A percentile compares a stretch with the other conserved stretches of the same genome.
phyloP scores from a whole-genome alignment of 345 rosid genomes.

The Eutrema yunnanense region DNA sequence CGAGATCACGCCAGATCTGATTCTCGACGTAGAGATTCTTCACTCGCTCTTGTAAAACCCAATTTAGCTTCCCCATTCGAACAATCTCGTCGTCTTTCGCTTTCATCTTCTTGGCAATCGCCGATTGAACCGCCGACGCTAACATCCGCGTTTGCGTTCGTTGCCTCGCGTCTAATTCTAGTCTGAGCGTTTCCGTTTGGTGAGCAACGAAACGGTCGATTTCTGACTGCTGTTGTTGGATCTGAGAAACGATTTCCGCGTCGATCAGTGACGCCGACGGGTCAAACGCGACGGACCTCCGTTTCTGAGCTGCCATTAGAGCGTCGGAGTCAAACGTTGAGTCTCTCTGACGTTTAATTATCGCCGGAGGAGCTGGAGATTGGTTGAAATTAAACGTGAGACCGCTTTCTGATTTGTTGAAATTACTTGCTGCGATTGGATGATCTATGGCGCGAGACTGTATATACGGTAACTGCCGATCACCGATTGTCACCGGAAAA shows the following conservation, averaged over 20 bases:
- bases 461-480: slow-evolving; percentile 22
- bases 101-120: slow-evolving; percentile 36
- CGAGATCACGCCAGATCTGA: slow-evolving; percentile 64
- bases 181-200: slow-evolving; percentile 50
- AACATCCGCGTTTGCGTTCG: slow-evolving; percentile 50
- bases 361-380: slow-evolving; percentile 13
- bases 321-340: slow-evolving; percentile 29
- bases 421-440: slow-evolving; percentile 15
- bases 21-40: slow-evolving; percentile 54
- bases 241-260: slow-evolving; percentile 36
- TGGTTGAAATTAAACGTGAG: slow-evolving; percentile 38
- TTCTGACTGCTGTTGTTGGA: slow-evolving; percentile 53
- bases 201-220: slow-evolving; percentile 46
- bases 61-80: slow-evolving; percentile 53
- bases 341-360: slow-evolving; percentile 53
- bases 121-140: slow-evolving; percentile 42
- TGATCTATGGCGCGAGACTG: slow-evolving; percentile 43
- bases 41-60: slow-evolving; percentile 71
- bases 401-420: slow-evolving; percentile 47
- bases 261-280: slow-evolving; percentile 26
- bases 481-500: slow-evolving; percentile 26
- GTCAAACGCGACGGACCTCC: slow-evolving; percentile 23
- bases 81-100: slow-evolving; percentile 72
- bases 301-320: slow-evolving; percentile 31
- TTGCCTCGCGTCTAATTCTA: slow-evolving; percentile 58